phyloP scores from a whole-genome alignment of 306 rosid species.

The Pachyrhizus erosus region DNA sequence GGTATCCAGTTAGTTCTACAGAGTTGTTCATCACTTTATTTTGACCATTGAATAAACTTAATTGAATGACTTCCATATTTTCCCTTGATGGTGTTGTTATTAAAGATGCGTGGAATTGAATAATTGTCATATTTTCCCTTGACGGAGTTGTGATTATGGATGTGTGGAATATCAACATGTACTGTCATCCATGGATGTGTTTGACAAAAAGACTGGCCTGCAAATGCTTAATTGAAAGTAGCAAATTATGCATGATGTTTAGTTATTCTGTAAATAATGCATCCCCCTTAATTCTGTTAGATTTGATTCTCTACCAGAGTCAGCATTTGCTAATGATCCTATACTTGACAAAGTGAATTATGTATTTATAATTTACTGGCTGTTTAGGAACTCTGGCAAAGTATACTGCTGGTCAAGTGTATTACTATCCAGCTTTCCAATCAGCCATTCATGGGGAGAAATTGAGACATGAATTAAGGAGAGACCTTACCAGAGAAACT shows the following conservation, averaged over 20 bases:
- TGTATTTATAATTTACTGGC: slow-evolving; percentile 33
- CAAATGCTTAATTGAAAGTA: slow-evolving; percentile 12
- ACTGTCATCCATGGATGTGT: slow-evolving; percentile 22
- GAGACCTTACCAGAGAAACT: slow-evolving; percentile 97
- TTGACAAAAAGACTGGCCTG: neutral
- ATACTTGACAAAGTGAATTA: slow-evolving; percentile 21
- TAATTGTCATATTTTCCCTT: slow-evolving; percentile 27
- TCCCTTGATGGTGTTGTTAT: neutral
- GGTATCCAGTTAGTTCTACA: neutral
- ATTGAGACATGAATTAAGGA: slow-evolving; percentile 86
- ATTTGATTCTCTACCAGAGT: neutral
- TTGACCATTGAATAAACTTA: slow-evolving; percentile 11
- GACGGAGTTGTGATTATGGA: slow-evolving; percentile 11
- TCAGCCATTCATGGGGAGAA: slow-evolving; percentile 87
- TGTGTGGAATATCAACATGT: slow-evolving; percentile 28
- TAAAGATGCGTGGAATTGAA: neutral
- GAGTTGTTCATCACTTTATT: slow-evolving; percentile 31
- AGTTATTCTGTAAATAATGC: slow-evolving; percentile 14
- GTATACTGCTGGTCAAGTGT: slow-evolving; percentile 95
- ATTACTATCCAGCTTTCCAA: slow-evolving; percentile 86
- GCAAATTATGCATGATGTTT: slow-evolving; percentile 18
- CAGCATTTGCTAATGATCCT: slow-evolving; percentile 21
- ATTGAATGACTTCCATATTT: slow-evolving; percentile 29
- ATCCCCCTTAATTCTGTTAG: slow-evolving; percentile 9
- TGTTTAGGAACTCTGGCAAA: slow-evolving; percentile 92